Evolutionary conservation across 148 eudicot species (phyloP).

Genomic region (Beta vulgaris): DNA sequence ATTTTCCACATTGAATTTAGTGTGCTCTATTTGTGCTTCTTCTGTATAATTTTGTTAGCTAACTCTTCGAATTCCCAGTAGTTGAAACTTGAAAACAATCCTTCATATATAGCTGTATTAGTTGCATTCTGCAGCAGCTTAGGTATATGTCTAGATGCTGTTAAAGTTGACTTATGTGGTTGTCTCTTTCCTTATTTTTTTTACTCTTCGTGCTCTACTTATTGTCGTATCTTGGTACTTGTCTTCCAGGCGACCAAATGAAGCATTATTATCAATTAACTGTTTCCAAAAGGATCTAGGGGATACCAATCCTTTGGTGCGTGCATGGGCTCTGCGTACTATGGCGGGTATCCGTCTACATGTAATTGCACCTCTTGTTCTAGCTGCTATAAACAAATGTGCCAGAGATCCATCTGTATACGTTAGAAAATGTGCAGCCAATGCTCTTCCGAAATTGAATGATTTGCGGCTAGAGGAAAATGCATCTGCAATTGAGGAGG

Average conservation of each 20-base stretch:
- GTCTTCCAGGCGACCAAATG: constrained; percentile 88
- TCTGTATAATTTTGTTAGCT: background rate
- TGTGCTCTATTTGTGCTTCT: background rate
- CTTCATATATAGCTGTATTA: background rate
- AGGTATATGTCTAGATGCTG: constrained; percentile 5
- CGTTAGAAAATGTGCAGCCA: constrained; percentile 96
- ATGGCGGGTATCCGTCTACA: constrained; percentile 99
- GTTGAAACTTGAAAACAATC: background rate
- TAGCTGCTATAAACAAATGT: constrained; percentile 87
- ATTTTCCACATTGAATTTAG: background rate
- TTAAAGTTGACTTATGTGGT: background rate
- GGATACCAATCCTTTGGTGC: constrained; percentile 92
- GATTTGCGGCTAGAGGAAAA: constrained; percentile 85
- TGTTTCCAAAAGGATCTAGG: constrained; percentile 96
- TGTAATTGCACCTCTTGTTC: constrained; percentile 76
- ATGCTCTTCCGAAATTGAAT: constrained; percentile 93
- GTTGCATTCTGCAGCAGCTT: background rate
- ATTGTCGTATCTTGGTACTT: constrained; percentile 3
- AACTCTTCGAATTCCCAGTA: background rate
- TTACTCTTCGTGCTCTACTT: background rate
- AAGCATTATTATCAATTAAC: constrained; percentile 92
- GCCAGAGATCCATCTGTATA: constrained; percentile 98
- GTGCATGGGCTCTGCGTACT: constrained; percentile 99
- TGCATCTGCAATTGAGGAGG: constrained; percentile 78
- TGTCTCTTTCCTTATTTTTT: background rate